Evolutionary conservation across 352 stramenopile species (phyloP).

Genomic region (Pythium dissimile): DNA sequence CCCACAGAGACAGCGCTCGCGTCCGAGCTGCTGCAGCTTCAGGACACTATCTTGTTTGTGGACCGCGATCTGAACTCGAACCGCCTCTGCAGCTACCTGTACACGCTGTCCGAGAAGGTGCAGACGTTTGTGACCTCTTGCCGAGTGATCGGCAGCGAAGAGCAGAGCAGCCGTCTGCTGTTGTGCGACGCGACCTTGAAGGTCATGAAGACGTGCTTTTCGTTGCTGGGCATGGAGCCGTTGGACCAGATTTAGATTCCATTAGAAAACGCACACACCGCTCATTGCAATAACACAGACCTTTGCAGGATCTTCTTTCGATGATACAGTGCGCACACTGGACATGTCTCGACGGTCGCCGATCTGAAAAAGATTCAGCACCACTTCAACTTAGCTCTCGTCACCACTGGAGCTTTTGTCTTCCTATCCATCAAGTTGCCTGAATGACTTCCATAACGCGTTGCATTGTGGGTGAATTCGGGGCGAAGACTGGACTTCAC

Average conservation of each 20-base stretch:
- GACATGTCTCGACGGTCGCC: no score
- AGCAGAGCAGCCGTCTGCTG: constrained; percentile 96
- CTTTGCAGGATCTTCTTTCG: no score
- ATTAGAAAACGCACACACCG: no score
- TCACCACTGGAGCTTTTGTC: no score
- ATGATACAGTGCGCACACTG: no score
- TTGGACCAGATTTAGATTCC: constrained; percentile 96
- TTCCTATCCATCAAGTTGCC: constrained; percentile 22
- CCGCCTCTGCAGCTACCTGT: constrained; percentile 98
- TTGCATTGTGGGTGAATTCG: no score
- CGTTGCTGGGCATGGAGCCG: constrained; percentile 91
- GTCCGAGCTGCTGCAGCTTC: constrained; percentile 95
- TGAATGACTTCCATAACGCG: no score
- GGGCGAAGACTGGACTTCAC: no score
- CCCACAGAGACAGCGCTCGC: constrained; percentile 89
- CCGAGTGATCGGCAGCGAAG: constrained; percentile 92
- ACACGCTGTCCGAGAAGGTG: constrained; percentile 95
- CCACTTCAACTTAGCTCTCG: no score
- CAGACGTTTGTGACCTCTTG: constrained; percentile 99
- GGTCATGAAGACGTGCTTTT: constrained; percentile 94
- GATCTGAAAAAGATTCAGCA: no score
- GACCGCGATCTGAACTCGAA: constrained; percentile 96
- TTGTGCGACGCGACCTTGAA: constrained; percentile 95
- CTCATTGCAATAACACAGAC: no score
- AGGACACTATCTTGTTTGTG: constrained; percentile 93